A percentile compares a stretch with the other conserved stretches of the same genome.
Evolutionary conservation across 331 rosid genomes (phyloP).

Genomic region (Arachis monticola): DNA sequence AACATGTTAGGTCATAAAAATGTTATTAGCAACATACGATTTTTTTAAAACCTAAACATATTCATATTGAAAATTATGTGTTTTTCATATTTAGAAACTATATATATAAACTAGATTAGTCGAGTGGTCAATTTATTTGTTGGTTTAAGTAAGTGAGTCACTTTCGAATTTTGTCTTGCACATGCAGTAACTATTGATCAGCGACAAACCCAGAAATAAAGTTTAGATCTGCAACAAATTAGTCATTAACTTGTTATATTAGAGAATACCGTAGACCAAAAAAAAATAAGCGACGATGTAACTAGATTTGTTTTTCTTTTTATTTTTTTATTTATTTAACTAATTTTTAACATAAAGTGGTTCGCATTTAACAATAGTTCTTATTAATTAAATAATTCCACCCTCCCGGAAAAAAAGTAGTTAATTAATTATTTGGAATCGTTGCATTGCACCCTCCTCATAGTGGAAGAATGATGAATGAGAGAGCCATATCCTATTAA

Average conservation of each 20-base stretch:
- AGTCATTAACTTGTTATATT: no score
- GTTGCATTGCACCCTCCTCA: background rate
- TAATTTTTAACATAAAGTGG: conserved; percentile 5
- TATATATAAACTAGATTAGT: background rate
- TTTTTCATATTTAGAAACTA: background rate
- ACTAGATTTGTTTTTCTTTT: background rate
- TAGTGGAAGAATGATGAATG: conserved; percentile 30
- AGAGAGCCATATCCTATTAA: background rate
- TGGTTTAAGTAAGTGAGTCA: no score
- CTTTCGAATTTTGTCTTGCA: no score
- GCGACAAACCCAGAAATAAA: no score
- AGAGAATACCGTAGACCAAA: no score
- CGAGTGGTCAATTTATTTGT: no score
- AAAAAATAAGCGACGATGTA: background rate
- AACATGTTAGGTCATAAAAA: background rate
- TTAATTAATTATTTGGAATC: background rate
- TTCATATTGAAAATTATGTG: background rate
- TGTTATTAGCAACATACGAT: background rate
- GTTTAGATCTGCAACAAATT: no score
- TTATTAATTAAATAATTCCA: no score
- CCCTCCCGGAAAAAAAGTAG: background rate
- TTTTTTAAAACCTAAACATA: background rate
- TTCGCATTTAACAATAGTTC: background rate
- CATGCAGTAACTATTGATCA: no score
- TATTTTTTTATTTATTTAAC: background rate